Evolutionary conservation across 1,284 basidiomycete species (phyloP).

Genomic region (Anthracocystis setariae): DNA sequence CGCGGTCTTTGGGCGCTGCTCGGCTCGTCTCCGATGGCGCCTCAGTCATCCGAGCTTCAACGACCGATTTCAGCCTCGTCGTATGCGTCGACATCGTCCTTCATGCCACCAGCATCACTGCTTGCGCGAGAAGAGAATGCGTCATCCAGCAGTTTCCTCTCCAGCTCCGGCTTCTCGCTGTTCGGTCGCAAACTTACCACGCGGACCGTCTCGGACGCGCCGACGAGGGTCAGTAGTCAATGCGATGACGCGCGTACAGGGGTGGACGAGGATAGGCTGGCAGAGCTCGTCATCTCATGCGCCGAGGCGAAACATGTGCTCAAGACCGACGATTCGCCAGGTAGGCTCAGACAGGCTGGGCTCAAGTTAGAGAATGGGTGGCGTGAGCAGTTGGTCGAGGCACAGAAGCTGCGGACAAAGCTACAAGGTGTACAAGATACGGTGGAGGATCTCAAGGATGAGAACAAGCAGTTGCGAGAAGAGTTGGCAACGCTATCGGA

Average conservation of each 20-base stretch:
- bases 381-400: conserved; percentile 39
- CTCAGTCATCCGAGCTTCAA: not conserved
- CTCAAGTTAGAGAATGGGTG: conserved; percentile 39
- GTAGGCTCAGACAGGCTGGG: conserved; percentile 33
- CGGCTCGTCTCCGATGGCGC: conserved; percentile 2
- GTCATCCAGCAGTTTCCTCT: conserved; percentile 7
- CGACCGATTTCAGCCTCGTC: conserved; percentile 14
- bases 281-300: conserved; percentile 38
- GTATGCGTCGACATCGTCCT: conserved; percentile 9
- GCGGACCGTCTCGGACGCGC: conserved; percentile 11
- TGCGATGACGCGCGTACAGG: conserved; percentile 6
- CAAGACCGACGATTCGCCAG: conserved; percentile 21
- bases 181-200: conserved; percentile 15
- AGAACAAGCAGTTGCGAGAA: conserved; percentile 36
- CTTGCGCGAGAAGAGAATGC: not conserved
- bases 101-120: conserved; percentile 1
- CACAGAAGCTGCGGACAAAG: conserved; percentile 17
- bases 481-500: conserved; percentile 38
- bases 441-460: conserved; percentile 44
- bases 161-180: conserved; percentile 13
- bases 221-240: not conserved
- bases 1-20: conserved; percentile 17
- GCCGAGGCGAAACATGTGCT: conserved; percentile 42
- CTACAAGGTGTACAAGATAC: conserved; percentile 27
- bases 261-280: conserved; percentile 36